Evolutionary conservation across 495 filamentous ascomycete genomes (phyloP).

Genomic region (Lepraria neglecta): DNA sequence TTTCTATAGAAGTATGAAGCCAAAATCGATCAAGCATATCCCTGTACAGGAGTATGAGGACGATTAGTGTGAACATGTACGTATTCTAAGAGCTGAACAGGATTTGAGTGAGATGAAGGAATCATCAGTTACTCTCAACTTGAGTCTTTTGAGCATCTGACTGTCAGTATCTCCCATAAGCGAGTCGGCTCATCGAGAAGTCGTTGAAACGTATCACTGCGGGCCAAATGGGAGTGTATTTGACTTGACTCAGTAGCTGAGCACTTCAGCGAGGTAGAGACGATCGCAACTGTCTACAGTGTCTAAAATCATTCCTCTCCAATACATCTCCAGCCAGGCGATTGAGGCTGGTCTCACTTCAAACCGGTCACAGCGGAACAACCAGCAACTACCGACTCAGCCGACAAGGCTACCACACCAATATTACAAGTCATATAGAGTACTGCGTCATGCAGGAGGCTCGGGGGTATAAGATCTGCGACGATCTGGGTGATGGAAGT

Average conservation of each 20-base stretch:
- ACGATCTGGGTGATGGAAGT: too few relatives aligned
- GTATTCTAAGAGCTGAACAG: conserved; percentile 10
- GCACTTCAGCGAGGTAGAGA: too few relatives aligned
- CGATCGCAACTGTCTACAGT: neutral
- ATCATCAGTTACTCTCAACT: too few relatives aligned
- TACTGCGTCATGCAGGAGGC: neutral
- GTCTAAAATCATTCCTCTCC: conserved; percentile 5
- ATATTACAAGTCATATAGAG: conserved; percentile 6
- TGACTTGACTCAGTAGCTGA: too few relatives aligned
- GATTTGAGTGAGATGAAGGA: conserved; percentile 1
- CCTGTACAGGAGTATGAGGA: conserved; percentile 7
- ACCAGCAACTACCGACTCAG: neutral
- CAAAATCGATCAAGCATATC: conserved; percentile 9
- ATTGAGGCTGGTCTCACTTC: too few relatives aligned
- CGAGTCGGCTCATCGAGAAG: too few relatives aligned
- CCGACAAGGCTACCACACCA: neutral
- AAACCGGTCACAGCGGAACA: too few relatives aligned
- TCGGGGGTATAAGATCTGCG: neutral
- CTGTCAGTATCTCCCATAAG: too few relatives aligned
- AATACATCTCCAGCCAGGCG: conserved; percentile 1
- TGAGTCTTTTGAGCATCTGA: too few relatives aligned
- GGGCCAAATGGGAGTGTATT: too few relatives aligned
- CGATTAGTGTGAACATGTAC: neutral
- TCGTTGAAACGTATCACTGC: too few relatives aligned
- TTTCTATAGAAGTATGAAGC: conserved; percentile 9